Percentiles rank a stretch among this genome's conserved stretches.
Conservation (phyloP, 495 filamentous ascomycete genomes). For the Lophium mytilinum region DNA sequence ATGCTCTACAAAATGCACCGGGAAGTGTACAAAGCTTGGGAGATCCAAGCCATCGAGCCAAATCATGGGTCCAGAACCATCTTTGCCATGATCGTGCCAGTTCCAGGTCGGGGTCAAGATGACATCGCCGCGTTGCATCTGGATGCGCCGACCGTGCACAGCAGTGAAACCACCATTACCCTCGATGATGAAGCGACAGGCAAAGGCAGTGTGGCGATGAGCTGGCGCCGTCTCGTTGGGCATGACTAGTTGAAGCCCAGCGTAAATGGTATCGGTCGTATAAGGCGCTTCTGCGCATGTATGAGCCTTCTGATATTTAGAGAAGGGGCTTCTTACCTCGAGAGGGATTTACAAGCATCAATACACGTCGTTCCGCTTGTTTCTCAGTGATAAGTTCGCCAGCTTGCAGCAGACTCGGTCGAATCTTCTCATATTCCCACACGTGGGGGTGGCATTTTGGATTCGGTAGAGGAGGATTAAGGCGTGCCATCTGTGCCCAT, state of each 20-base stretch:
- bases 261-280: slow-evolving; percentile 46
- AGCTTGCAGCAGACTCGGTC: slow-evolving; percentile 35
- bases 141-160: slow-evolving; percentile 38
- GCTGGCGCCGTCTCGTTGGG: slow-evolving; percentile 42
- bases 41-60: slow-evolving; percentile 46
- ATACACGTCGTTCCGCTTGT: slow-evolving; percentile 40
- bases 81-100: slow-evolving; percentile 45
- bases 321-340: slow-evolving; percentile 27
- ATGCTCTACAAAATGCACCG: slow-evolving; percentile 43
- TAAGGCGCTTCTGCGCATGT: slow-evolving; percentile 35
- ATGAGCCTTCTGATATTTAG: slow-evolving; percentile 3
- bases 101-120: slow-evolving; percentile 46
- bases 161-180: slow-evolving; percentile 43
- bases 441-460: slow-evolving; percentile 34
- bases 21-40: slow-evolving; percentile 39
- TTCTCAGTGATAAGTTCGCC: slow-evolving; percentile 36
- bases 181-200: slow-evolving; percentile 45
- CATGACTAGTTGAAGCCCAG: slow-evolving; percentile 43
- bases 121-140: slow-evolving; percentile 42
- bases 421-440: slow-evolving; percentile 38
- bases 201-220: slow-evolving; percentile 44
- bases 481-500: slow-evolving; percentile 40
- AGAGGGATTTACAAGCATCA: slow-evolving; percentile 43
- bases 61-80: slow-evolving; percentile 43
- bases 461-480: slow-evolving; percentile 40